phyloP scores from a whole-genome alignment of 257 asterid genomes.

The Cruciata laevipes region DNA sequence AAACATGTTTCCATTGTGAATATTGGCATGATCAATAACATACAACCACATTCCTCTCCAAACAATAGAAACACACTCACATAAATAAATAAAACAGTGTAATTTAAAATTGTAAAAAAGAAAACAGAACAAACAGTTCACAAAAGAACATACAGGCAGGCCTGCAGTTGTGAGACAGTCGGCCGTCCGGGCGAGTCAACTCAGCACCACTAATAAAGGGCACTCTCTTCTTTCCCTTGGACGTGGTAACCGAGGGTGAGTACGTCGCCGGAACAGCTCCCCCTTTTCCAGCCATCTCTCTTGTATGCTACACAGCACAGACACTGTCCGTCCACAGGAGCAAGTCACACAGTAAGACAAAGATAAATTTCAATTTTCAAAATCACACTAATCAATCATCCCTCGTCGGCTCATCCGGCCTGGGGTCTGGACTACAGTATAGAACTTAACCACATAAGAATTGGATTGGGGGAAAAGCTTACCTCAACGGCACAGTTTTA shows the following conservation, averaged over 20 bases:
- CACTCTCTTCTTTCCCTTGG: conserved; percentile 36
- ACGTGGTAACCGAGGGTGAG: conserved; percentile 50
- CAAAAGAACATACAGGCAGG: conserved; percentile 61
- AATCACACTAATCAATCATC: no score
- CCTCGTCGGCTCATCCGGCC: no score
- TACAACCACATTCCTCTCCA: background rate
- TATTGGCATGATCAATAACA: background rate
- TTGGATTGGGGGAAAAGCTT: no score
- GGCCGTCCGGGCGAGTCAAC: conserved; percentile 85
- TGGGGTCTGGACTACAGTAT: no score
- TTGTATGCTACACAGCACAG: background rate
- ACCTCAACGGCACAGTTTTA: no score
- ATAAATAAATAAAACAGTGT: background rate
- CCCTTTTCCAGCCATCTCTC: conserved; percentile 46
- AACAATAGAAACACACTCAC: background rate
- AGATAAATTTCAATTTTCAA: no score
- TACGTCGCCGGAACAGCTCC: conserved; percentile 58
- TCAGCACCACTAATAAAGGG: conserved; percentile 36
- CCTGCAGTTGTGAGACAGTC: conserved; percentile 81
- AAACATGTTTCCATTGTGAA: background rate
- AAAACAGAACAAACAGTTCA: background rate
- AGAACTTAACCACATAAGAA: no score
- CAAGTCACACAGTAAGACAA: background rate
- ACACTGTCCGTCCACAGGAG: background rate
- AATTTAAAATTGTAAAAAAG: background rate